These are phyloP conservation scores for Aspergillus oerlinghausenensis DNA, from an alignment of 2,329 filamentous ascomycete species.

Conservation along the genomic window DNA sequence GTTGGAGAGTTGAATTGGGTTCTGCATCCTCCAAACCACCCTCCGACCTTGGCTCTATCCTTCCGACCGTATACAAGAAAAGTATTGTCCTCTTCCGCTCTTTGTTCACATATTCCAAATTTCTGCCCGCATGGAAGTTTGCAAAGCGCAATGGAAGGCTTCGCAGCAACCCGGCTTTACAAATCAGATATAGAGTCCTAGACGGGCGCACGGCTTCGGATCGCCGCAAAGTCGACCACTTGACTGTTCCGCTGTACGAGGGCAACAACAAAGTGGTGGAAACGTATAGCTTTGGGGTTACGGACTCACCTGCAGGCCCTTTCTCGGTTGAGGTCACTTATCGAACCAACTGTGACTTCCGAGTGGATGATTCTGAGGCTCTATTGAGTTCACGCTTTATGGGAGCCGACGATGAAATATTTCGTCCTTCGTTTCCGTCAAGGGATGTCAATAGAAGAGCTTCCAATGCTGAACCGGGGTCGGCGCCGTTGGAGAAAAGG, in stretches of 20 bases:
- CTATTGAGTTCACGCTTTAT: conserved; percentile 89
- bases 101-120: conserved; percentile 73
- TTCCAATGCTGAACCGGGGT: conserved; percentile 58
- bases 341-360: conserved; percentile 83
- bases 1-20: conserved; percentile 83
- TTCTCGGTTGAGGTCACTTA: conserved; percentile 79
- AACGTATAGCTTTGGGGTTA: conserved; percentile 73
- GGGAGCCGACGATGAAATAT: conserved; percentile 82
- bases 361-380: conserved; percentile 85
- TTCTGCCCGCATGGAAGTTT: conserved; percentile 84
- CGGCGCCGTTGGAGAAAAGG: conserved; percentile 62
- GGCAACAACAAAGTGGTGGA: conserved; percentile 61
- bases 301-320: conserved; percentile 80
- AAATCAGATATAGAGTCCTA: conserved; percentile 74
- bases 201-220: conserved; percentile 51
- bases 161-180: conserved; percentile 58
- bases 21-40: conserved; percentile 53
- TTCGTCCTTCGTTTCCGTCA: conserved; percentile 69
- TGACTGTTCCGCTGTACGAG: conserved; percentile 67
- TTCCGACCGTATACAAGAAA: conserved; percentile 95
- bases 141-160: conserved; percentile 69
- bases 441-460: conserved; percentile 36
- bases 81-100: conserved; percentile 92
- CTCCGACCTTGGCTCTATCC: conserved; percentile 51
- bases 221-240: conserved; percentile 58